phyloP scores from a whole-genome alignment of 306 rosid species.

The Ochetophila trinervis region DNA sequence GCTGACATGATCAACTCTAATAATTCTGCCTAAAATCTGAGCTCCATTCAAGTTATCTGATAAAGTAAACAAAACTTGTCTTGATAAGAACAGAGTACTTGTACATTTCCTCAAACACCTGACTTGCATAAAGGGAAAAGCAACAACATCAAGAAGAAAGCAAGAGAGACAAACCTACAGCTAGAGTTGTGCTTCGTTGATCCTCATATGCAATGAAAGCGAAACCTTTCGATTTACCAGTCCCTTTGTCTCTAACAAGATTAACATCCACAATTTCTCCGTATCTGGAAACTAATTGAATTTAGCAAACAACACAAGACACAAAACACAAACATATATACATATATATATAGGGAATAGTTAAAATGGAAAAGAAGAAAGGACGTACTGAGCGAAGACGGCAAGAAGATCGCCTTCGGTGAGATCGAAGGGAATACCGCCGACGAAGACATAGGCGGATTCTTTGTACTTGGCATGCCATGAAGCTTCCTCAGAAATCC shows the following conservation, averaged over 20 bases:
- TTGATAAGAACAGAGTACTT: neutral
- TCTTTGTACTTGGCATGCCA: slow-evolving; percentile 89
- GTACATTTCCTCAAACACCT: neutral
- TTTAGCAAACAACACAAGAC: neutral
- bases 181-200: slow-evolving; percentile 85
- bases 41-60: slow-evolving; percentile 91
- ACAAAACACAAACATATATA: neutral
- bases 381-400: slow-evolving; percentile 74
- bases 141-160: slow-evolving; percentile 3
- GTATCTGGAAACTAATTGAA: slow-evolving; percentile 39
- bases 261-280: slow-evolving; percentile 91
- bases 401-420: slow-evolving; percentile 96
- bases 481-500: slow-evolving; percentile 75
- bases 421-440: slow-evolving; percentile 87
- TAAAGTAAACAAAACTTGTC: neutral
- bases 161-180: slow-evolving; percentile 61
- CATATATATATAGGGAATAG: neutral
- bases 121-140: neutral
- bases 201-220: slow-evolving; percentile 92
- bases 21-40: slow-evolving; percentile 65
- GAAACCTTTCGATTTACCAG: slow-evolving; percentile 87
- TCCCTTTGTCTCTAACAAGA: slow-evolving; percentile 84
- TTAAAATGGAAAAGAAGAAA: neutral
- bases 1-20: slow-evolving; percentile 84
- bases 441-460: slow-evolving; percentile 78